Evolutionary conservation across 495 filamentous ascomycete species (phyloP).

Genomic region (Penicillium arizonense): DNA sequence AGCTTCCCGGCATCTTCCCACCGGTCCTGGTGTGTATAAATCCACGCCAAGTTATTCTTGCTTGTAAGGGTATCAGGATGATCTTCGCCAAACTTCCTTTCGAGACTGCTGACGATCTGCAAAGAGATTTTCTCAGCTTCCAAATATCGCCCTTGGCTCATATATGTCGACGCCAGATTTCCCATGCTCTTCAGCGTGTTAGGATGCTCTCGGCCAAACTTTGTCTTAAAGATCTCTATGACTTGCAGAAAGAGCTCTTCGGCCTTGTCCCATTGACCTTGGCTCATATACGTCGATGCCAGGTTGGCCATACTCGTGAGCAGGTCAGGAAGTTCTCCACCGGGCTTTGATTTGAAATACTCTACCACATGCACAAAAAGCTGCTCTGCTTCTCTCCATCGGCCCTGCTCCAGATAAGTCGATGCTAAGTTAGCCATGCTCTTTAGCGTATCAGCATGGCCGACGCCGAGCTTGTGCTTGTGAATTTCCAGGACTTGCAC

Average conservation of each 20-base stretch:
- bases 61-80: conserved; percentile 33
- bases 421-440: too few species aligned
- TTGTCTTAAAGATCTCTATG: not conserved
- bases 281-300: too few species aligned
- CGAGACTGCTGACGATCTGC: not conserved
- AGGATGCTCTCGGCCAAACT: not conserved
- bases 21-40: conserved; percentile 15
- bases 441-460: too few species aligned
- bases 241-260: not conserved
- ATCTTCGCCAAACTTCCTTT: conserved; percentile 28
- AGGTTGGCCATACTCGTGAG: conserved; percentile 8
- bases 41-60: conserved; percentile 27
- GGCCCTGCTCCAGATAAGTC: too few species aligned
- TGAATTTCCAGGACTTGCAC: too few species aligned
- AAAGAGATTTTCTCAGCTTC: conserved; percentile 22
- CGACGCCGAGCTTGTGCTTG: too few species aligned
- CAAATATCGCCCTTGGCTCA: not conserved
- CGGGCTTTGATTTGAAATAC: too few species aligned
- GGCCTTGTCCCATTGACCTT: conserved; percentile 16
- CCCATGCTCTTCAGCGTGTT: too few species aligned
- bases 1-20: too few species aligned
- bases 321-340: conserved; percentile 8
- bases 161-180: too few species aligned
- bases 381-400: too few species aligned
- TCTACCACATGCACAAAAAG: too few species aligned